These are phyloP conservation scores for Tulasnella sp. DNA, from an alignment of 768 basidiomycete species.

Conservation along the genomic window DNA sequence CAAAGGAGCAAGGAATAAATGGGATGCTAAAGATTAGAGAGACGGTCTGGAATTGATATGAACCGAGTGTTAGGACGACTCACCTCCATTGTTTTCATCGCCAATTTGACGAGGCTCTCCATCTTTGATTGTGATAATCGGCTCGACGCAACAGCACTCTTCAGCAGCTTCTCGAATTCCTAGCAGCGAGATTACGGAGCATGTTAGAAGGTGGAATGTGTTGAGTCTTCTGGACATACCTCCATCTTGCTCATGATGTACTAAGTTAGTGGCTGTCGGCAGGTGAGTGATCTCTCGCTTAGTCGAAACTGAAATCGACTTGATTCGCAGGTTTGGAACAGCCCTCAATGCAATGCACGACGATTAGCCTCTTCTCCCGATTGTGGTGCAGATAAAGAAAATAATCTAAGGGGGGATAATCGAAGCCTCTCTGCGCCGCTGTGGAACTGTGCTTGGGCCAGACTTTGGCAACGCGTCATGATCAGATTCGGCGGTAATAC, in stretches of 20 bases:
- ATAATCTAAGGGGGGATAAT: too few relatives aligned
- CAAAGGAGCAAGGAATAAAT: neutral
- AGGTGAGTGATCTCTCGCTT: neutral
- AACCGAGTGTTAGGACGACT: slow-evolving; percentile 24
- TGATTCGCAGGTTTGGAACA: too few relatives aligned
- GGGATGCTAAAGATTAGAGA: neutral
- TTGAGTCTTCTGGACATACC: neutral
- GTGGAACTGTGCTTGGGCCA: too few relatives aligned
- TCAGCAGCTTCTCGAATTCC: slow-evolving; percentile 73
- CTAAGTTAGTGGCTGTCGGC: neutral
- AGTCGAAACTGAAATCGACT: neutral
- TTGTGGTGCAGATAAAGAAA: too few relatives aligned
- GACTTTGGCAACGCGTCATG: too few relatives aligned
- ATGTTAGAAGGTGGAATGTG: neutral
- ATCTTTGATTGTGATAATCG: slow-evolving; percentile 84
- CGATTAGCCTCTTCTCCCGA: too few relatives aligned
- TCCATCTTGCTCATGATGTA: slow-evolving; percentile 5
- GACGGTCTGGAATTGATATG: neutral
- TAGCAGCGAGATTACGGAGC: slow-evolving; percentile 26
- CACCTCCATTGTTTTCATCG: slow-evolving; percentile 70
- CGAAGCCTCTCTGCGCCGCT: too few relatives aligned
- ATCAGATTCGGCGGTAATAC: too few relatives aligned
- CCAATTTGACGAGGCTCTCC: slow-evolving; percentile 59
- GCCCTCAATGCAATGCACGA: too few relatives aligned
- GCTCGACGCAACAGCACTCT: slow-evolving; percentile 73